Conservation (phyloP, 352 stramenopile species). For the Halophytophthora polymorphica region DNA sequence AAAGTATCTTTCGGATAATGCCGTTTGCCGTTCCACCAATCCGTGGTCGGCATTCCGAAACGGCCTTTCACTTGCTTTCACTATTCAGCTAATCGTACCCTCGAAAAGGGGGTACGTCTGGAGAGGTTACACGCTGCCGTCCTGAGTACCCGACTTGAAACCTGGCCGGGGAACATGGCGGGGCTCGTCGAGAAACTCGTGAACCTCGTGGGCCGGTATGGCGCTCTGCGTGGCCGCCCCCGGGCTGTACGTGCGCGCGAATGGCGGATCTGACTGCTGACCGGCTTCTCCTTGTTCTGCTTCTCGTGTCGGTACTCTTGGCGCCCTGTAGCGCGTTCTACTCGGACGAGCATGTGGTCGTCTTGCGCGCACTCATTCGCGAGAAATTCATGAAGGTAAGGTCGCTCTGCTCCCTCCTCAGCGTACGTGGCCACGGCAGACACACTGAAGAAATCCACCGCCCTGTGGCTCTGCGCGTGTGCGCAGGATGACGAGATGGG, state of each 20-base stretch:
- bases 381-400: slow-evolving; percentile 87
- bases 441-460: neutral
- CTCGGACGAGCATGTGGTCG: slow-evolving; percentile 85
- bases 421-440: neutral
- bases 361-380: slow-evolving; percentile 78
- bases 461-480: neutral
- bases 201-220: slow-evolving; percentile 73
- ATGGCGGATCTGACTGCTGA: slow-evolving; percentile 5
- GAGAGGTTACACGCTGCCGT: no score
- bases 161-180: slow-evolving; percentile 37
- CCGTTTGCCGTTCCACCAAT: no score
- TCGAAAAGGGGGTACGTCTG: no score
- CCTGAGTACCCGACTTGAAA: no score
- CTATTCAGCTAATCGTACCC: no score
- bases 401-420: neutral
- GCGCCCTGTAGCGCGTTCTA: slow-evolving; percentile 70
- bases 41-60: no score
- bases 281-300: neutral
- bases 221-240: neutral
- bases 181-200: slow-evolving; percentile 87
- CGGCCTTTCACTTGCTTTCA: no score
- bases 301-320: neutral
- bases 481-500: slow-evolving; percentile 86
- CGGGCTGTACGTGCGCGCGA: neutral
- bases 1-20: no score